phyloP scores from a whole-genome alignment of 192 early-diverging fungal genomes.

The Linnemannia exigua region DNA sequence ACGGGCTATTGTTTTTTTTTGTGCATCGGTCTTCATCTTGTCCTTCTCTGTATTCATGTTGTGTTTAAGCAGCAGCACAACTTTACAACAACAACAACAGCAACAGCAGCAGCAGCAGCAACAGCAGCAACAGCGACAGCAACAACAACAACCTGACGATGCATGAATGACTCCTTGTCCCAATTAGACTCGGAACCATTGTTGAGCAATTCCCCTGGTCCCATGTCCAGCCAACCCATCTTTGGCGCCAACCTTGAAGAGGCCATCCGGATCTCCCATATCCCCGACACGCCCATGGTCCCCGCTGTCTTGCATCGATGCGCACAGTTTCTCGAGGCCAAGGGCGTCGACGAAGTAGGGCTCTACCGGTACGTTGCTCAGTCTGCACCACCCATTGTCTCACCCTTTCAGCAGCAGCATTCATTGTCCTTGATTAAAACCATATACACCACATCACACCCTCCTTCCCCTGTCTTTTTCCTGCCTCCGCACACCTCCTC shows the following conservation, averaged over 20 bases:
- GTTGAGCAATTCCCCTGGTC: constrained; percentile 3
- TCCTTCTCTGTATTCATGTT: neutral
- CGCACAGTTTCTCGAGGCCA: constrained; percentile 44
- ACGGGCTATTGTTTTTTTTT: neutral
- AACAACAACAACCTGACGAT: neutral
- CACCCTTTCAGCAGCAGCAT: neutral
- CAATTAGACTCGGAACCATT: constrained; percentile 43
- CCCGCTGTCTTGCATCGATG: constrained; percentile 52
- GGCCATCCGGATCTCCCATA: constrained; percentile 37
- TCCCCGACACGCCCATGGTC: constrained; percentile 42
- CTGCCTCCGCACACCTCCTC: neutral
- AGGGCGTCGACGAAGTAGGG: constrained; percentile 52
- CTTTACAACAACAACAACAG: neutral
- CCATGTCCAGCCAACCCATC: constrained; percentile 13
- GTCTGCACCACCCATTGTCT: neutral
- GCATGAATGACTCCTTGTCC: neutral
- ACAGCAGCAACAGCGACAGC: neutral
- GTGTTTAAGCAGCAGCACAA: neutral
- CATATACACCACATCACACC: neutral
- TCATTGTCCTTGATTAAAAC: neutral
- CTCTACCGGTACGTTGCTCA: constrained; percentile 42
- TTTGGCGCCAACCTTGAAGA: constrained; percentile 44
- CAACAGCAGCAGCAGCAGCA: neutral
- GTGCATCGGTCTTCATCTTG: too few relatives aligned
- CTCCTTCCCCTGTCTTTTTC: neutral